Evolutionary conservation across 2,329 filamentous ascomycete species (phyloP), one percentile per base, ranked within the genome.

Genomic region (Apiospora arundinis): DNA sequence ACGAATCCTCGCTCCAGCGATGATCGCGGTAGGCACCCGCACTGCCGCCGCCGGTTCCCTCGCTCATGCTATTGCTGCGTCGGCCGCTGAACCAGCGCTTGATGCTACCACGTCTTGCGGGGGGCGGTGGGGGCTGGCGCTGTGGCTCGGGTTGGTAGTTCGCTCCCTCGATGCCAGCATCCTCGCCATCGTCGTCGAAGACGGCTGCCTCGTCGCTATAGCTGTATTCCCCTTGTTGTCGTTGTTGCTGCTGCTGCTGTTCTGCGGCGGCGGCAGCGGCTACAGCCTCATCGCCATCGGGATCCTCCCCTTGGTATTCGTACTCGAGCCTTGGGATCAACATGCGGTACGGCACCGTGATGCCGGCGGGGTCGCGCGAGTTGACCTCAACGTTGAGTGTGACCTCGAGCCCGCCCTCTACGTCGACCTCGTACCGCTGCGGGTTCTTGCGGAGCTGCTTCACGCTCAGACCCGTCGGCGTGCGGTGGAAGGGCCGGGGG

Each of bases 341-440:
- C 6, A 99, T 83, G 49, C 94, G 88, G 80, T 99, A 99, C 11
- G 95, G 94, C 68, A 91, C 89, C 0, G 96, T 99, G 74, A 94
- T 94, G 18, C 96, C 97, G 0, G 93, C 88, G 0, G 96, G 95
- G 76, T 99, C 95, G 74, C 90, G 91, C 63, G 93, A 89, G 76
- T 92, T 95, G 73, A 98, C 90, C 82, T 99, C 96, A 73, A 97
- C 91, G 76, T 98, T 97, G 60, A 99, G 83, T 68, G 91, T 93
- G 46, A 99, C 92, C 75, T 98, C 95, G 12, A 99, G 85, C 0
- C 94, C 95, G 42, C 92, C 92, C 78, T 96, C 90, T 0, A 98
- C 86, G 78, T 97, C 91, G 72, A 98, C 89, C 12, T 89, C 86
- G 60, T 85, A 85, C 23, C 85, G 84, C 52, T 87, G 85, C 2